Percentiles rank a stretch among this genome's conserved stretches.
These are phyloP conservation scores for Tricharina praecox DNA, from an alignment of 495 filamentous ascomycete species.

Conservation along the genomic window DNA sequence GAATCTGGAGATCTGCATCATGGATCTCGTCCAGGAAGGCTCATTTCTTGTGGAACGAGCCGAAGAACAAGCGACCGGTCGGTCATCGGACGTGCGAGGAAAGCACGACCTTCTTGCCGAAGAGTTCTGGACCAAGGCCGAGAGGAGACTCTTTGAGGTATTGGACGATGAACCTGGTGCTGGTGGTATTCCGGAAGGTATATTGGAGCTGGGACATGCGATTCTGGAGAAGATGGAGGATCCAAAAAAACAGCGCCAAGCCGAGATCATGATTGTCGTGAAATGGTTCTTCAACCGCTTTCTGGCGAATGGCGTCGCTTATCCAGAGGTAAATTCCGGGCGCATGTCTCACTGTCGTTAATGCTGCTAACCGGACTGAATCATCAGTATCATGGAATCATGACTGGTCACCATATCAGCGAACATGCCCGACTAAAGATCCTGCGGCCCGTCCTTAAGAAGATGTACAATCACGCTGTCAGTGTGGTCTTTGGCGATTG, in stretches of 20 bases:
- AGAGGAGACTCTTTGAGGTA: constrained; percentile 68
- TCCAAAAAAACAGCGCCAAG: constrained; percentile 49
- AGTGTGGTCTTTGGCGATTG: constrained; percentile 20
- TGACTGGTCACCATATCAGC: constrained; percentile 78
- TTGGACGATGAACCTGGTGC: constrained; percentile 57
- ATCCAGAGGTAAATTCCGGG: constrained; percentile 62
- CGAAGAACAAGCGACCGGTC: constrained; percentile 38
- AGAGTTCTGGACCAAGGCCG: constrained; percentile 74
- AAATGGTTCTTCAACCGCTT: constrained; percentile 88
- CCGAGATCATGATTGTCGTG: constrained; percentile 61
- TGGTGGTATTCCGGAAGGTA: constrained; percentile 69
- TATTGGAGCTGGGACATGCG: constrained; percentile 63
- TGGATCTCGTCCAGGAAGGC: constrained; percentile 82
- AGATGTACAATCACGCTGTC: constrained; percentile 26
- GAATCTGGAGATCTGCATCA: constrained; percentile 82
- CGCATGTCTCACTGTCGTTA: too few relatives aligned
- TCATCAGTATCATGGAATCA: constrained; percentile 63
- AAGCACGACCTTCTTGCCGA: constrained; percentile 54
- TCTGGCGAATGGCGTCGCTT: constrained; percentile 65
- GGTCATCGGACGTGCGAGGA: constrained; percentile 28
- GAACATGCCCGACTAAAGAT: constrained; percentile 80
- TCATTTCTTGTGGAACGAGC: constrained; percentile 70
- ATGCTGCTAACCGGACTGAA: constrained; percentile 27
- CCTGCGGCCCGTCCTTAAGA: constrained; percentile 32
- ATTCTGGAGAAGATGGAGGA: constrained; percentile 60